Conservation (phyloP, 169 alveolate genomes). For the Plasmodium cynomolgi region DNA sequence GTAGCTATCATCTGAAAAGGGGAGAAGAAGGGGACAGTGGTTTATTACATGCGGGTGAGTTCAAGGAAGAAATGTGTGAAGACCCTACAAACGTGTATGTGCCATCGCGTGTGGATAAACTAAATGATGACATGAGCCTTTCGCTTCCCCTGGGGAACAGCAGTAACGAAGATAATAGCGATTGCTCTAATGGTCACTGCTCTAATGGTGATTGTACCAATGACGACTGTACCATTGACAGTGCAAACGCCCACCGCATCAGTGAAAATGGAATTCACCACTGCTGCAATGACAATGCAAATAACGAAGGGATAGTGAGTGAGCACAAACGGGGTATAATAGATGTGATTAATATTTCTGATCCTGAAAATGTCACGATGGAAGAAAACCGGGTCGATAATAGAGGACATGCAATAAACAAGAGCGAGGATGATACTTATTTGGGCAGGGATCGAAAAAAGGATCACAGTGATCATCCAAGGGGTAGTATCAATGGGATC, state of each 20-base stretch:
- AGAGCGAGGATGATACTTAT: background rate
- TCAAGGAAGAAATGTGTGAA: background rate
- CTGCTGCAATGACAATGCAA: background rate
- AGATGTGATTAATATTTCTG: constrained; percentile 76
- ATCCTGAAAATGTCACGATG: constrained; percentile 74
- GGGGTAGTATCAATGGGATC: background rate
- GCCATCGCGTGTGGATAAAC: background rate
- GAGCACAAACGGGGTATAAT: background rate
- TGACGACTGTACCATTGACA: background rate
- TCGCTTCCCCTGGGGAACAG: background rate
- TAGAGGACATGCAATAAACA: constrained; percentile 34
- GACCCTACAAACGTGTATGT: background rate
- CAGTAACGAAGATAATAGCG: background rate
- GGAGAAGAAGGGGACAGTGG: background rate
- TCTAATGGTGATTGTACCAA: background rate
- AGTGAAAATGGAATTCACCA: background rate
- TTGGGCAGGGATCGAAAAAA: background rate
- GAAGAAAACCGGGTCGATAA: constrained; percentile 47
- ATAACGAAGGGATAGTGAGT: background rate
- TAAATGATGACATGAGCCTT: background rate
- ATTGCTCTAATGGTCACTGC: background rate
- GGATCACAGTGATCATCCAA: background rate
- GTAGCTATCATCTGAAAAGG: background rate
- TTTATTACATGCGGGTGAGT: background rate
- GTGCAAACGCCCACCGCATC: background rate